Evolutionary conservation across 2,329 filamentous ascomycete genomes (phyloP), one percentile per base, ranked within the genome.

Genomic region (Aspergillus ibericus): DNA sequence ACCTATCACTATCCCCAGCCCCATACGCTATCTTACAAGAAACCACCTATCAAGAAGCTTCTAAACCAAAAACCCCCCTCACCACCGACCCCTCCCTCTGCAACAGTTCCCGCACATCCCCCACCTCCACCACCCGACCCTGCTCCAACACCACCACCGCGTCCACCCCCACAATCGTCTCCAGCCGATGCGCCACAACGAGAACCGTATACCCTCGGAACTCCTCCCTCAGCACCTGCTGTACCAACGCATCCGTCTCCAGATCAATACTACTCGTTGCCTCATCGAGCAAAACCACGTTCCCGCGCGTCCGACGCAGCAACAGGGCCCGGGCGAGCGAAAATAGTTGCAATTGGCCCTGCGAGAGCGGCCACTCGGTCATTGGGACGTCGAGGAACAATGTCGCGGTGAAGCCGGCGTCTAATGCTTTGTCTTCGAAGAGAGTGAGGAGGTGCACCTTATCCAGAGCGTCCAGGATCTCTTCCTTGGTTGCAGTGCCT

Each of bases 171-270:
- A 50, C 56, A 42, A 61, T 59, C 8, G 59, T 61, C 5, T 34
- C 48, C 42, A 61, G 10, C 13, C 59, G 56, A 50, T 61, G 59
- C 25, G 59, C 59, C 42, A 61, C 58, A 4, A 58, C 56, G 0
- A 61, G n/a, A 13, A 61, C 18, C 1, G 59, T 61, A 16, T 53
- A 53, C 7, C n/a, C 59, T 12, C 8, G 18, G 7, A 59, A 29
- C 22, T 54, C 49, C 49, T 49, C 32, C 2, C 53, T 16, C n/a
- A 61, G 29, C 27, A 34, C 50, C 18, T 36, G n/a, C 32, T 61
- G 59, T 10, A 61, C 58, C n/a, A 46, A 34, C 4, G 29, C 20
- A 27, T 61, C 59, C 1, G 56, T 49, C 44, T 53, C 53, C 42
- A 59, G 38, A 44, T 61, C 59, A 6, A 61, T 51, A 3, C 47